Base-by-base conservation (phyloP, 306 rosid genomes). In the Rosa persica region DNA sequence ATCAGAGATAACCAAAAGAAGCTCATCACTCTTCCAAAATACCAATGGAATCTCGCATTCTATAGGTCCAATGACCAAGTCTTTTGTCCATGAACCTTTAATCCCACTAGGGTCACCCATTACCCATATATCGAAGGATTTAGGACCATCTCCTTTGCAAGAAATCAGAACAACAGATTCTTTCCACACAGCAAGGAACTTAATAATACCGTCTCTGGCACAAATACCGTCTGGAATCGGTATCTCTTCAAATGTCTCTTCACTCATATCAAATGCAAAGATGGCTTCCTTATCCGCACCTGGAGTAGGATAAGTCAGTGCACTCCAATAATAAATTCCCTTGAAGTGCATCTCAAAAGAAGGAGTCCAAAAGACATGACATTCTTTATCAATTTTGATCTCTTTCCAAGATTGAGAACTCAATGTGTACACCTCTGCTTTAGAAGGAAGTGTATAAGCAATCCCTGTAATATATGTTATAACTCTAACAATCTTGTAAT, bases 21-120 rank as follows among this genome's bases (percentile, higher is more conserved):
- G 71, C 71, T 75, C 79, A 39, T 75, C 60, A 5, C 34, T 39
- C 57, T 60, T 75, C 78, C 78, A 71, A 71, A 47, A 71, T 58
- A 25, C 54, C 67, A 58, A 2, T 6, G 78, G 78, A 17, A 27
- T 30, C 23, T 36, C 47, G 12, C 51, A 16, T 5, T 2, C 54
- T 5, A 74, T 17, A 5, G 78, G 78, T 27, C 69, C 69, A 11
- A 57, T 16, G 0, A 2, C 47, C 61, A n/a, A n/a, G 1, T 57
- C 30, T 8, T 55, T 55, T 1, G 27, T 55, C 62, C 30, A 22
- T 8, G 30, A 57, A 57, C 64, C 64, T 22, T 55, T 57, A 55
- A n/a, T 27, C n/a, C 61, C 61, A 55, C 12, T 55, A 8, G 4
- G 8, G 13, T 57, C 34, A 57, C 0, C 34, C 34, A 57, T 22